Evolutionary conservation across 2,329 filamentous ascomycete species (phyloP), one percentile per base, ranked within the genome.

Genomic region (Verticillium zaregamsianum): DNA sequence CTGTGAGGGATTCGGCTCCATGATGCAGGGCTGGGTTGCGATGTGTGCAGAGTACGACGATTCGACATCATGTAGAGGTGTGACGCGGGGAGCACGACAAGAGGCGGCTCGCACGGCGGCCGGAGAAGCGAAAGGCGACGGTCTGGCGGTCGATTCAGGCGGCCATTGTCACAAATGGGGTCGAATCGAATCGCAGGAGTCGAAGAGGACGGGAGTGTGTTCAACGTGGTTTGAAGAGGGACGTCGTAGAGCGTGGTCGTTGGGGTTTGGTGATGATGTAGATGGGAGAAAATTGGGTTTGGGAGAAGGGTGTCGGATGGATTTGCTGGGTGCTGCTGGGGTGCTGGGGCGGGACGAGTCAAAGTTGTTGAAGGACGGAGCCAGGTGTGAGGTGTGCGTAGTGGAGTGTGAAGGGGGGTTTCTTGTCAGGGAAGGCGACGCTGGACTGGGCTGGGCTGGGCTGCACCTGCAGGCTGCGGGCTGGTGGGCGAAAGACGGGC

Each of bases 21-120:
- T 58, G 39, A 28, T 58, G 39, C 37, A 32, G 39, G 15, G 23
- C 17, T 58, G 37, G 45, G 25, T 20, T 20, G 45, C 14, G 55
- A 45, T 60, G 61, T 57, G 63, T 58, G 61, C 62, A 59, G 59
- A 57, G 55, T 56, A 58, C 61, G 61, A 61, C 63, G 63, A 64
- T 32, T 65, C 64, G 64, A 65, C 64, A 65, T 65, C 61, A 59
- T 65, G 57, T 33, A 14, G 2, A 23, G 55, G 31, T 32, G 31
- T 23, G 62, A 62, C 62, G 52, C 35, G 60, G 58, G 61, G 17
- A 52, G 54, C 20, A 56, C 59, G 62, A n/a, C 31, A 58, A 33
- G 55, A 57, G 55, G 62, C 55, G 64, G 64, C 62, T 64, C 64
- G 64, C 63, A 59, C 59, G 64, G 59, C 61, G 60, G 64, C 60